Conservation (phyloP, 306 rosid species). For the Quercus gilva region DNA sequence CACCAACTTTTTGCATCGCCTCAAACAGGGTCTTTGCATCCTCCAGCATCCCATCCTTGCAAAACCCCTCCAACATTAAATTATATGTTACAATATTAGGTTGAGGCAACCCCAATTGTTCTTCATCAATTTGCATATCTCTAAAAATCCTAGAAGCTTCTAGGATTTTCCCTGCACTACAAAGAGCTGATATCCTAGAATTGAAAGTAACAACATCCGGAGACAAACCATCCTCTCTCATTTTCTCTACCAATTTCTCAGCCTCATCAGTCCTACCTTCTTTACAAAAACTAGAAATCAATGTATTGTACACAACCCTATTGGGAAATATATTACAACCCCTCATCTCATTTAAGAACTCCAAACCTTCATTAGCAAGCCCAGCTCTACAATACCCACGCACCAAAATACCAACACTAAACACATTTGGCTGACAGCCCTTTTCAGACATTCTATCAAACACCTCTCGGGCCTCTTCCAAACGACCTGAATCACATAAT, state of each 20-base stretch:
- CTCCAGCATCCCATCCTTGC: conserved; percentile 66
- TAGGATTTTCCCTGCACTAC: conserved; percentile 60
- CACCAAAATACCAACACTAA: conserved; percentile 65
- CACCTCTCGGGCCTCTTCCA: conserved; percentile 61
- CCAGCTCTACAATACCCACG: conserved; percentile 80
- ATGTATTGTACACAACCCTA: conserved; percentile 69
- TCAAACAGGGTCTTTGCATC: conserved; percentile 73
- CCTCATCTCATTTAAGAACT: conserved; percentile 45
- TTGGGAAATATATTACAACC: conserved; percentile 30
- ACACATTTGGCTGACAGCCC: conserved; percentile 76
- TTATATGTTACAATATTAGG: conserved; percentile 71
- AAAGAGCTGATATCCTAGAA: conserved; percentile 86
- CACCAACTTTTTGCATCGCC: conserved; percentile 46
- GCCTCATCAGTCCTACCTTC: conserved; percentile 65
- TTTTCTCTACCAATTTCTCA: conserved; percentile 72
- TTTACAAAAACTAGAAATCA: conserved; percentile 71
- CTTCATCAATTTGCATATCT: conserved; percentile 80
- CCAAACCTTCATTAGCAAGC: conserved; percentile 35
- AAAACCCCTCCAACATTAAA: conserved; percentile 16
- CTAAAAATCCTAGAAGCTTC: conserved; percentile 91
- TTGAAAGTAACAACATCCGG: conserved; percentile 87
- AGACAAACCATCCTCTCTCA: conserved; percentile 56
- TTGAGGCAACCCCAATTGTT: conserved; percentile 63
- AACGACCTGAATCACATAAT: conserved; percentile 46
- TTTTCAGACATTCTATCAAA: conserved; percentile 78